A percentile compares a stretch with the other conserved stretches of the same genome.
phyloP scores from a whole-genome alignment of 139 green algal genomes.

The Axilococcus clingmanii region DNA sequence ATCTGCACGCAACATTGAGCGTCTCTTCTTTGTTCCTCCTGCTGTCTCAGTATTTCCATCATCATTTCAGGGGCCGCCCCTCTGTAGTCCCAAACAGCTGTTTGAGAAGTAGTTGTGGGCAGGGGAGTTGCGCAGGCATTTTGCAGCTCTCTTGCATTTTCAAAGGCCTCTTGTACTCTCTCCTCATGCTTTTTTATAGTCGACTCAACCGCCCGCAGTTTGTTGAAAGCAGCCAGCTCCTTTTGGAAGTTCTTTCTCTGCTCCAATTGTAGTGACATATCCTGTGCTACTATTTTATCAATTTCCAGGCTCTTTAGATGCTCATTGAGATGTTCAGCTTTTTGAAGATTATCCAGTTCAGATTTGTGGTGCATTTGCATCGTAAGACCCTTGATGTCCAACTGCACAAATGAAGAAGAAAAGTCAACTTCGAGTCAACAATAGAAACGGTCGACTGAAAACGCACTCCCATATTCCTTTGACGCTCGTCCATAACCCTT shows the following conservation, averaged over 20 bases:
- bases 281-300: neutral
- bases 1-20: neutral
- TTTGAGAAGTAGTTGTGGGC: too few relatives aligned
- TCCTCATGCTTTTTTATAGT: neutral
- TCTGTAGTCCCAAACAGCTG: too few relatives aligned
- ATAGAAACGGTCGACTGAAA: neutral
- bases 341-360: neutral
- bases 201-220: too few relatives aligned
- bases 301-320: neutral
- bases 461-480: slow-evolving; percentile 16
- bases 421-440: neutral
- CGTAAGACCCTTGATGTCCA: neutral
- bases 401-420: too few relatives aligned
- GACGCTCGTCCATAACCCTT: slow-evolving; percentile 16
- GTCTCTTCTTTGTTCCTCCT: neutral
- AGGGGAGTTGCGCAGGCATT: too few relatives aligned
- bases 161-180: neutral
- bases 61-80: too few relatives aligned
- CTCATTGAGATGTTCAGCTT: neutral
- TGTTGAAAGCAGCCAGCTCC: too few relatives aligned
- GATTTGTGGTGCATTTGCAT: neutral
- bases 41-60: slow-evolving; percentile 1
- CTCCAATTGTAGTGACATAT: neutral
- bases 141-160: too few relatives aligned
- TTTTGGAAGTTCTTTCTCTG: neutral